A percentile compares a stretch with the other conserved stretches of the same genome.
phyloP scores from a whole-genome alignment of 495 filamentous ascomycete genomes.

The Daldinia vernicosa region DNA sequence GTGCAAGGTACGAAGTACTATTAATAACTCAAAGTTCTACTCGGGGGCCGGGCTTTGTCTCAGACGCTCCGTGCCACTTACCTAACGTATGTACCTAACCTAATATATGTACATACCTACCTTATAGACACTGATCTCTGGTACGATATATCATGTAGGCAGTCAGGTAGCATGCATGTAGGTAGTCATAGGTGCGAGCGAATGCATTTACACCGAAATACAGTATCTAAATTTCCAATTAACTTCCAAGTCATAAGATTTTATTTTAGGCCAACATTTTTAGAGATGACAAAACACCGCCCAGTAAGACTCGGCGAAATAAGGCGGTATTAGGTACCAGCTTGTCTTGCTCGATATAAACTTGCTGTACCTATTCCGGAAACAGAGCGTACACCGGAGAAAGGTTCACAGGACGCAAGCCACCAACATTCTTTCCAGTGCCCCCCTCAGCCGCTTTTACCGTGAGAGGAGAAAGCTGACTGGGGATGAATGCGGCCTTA shows the following conservation, averaged over 20 bases:
- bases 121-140: slow-evolving; percentile 1
- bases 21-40: slow-evolving; percentile 15
- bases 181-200: slow-evolving; percentile 1
- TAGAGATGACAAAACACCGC: background rate
- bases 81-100: background rate
- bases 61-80: slow-evolving; percentile 23
- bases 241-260: background rate
- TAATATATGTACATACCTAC: too few relatives aligned
- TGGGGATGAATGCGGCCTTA: slow-evolving; percentile 25
- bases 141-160: too few relatives aligned
- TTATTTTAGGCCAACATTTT: slow-evolving; percentile 4
- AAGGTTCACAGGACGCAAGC: slow-evolving; percentile 14
- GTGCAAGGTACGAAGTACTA: slow-evolving; percentile 17
- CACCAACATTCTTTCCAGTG: slow-evolving; percentile 26
- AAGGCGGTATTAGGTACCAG: background rate
- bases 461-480: slow-evolving; percentile 18
- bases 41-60: slow-evolving; percentile 35
- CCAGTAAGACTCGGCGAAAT: slow-evolving; percentile 18
- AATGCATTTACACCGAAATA: slow-evolving; percentile 30
- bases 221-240: background rate
- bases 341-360: slow-evolving; percentile 9
- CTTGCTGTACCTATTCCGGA: slow-evolving; percentile 18
- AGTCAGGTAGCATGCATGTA: background rate
- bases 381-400: slow-evolving; percentile 21
- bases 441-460: slow-evolving; percentile 25